Evolutionary conservation across 306 rosid species (phyloP), one percentile per base, ranked within the genome.

Genomic region (Begonia peltatifolia): DNA sequence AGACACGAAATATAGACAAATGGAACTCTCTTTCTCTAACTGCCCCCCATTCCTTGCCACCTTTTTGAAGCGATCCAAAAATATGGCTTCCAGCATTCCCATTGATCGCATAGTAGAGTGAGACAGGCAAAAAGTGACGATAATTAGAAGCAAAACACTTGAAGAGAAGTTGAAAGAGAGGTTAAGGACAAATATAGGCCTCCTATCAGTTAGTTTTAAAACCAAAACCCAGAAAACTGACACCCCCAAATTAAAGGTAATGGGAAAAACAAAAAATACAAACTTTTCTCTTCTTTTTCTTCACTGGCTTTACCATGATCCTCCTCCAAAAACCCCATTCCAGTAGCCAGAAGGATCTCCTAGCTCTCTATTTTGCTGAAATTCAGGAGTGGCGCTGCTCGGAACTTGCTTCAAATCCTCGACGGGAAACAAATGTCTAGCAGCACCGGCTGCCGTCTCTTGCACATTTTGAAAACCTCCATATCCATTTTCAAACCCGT

Each of bases 271-370:
- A 20, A 57, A 52, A 62, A 67, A 52, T 48, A 2, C 61, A 57
- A 41, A 23, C 62, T 51, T 47, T 49, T 20, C 44, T 60, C 22
- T 55, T 20, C 23, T 35, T 47, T 15, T 43, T 51, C 49, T 14
- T 54, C 12, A 36, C 22, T 12, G 13, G 65, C 63, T 68, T 79
- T 81, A 85, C 97, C 97, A 90, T 41, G 90, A 77, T 61, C 94
- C 95, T 18, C 95, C 97, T 62, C 94, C 95, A 57, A 83, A 69
- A 90, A 85, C 78, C 56, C 97, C 94, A 65, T 59, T 85, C 97
- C 95, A 90, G 76, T 68, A 87, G 14, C 81, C 87, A 62, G 69
- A 38, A 62, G 89, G 68, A 78, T 76, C 87, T n/a, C 68, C 84
- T 65, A 69, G 81, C 41, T 35, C 42, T 14, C 83, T 74, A 58